Percentiles rank a stretch among this genome's conserved stretches.
Evolutionary conservation across 305 asterid genomes (phyloP).

Genomic region (Fraxinus dipetala): DNA sequence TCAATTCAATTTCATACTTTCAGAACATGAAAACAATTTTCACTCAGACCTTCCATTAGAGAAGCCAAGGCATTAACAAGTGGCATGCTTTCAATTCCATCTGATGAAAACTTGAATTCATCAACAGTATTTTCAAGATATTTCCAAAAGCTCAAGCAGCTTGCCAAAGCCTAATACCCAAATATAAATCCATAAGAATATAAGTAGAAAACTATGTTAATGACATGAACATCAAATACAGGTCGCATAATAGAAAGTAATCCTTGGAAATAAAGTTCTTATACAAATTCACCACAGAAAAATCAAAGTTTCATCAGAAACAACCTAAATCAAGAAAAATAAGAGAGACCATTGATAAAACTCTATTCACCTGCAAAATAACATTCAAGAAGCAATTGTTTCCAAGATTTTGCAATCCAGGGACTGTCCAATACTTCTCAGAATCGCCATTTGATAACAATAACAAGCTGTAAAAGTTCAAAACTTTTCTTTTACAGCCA

Average conservation of each 20-base stretch:
- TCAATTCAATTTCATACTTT: neutral
- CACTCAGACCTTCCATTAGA: slow-evolving; percentile 53
- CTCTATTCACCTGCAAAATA: slow-evolving; percentile 64
- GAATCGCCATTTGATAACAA: slow-evolving; percentile 26
- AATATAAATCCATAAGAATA: slow-evolving; percentile 16
- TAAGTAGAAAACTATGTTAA: neutral
- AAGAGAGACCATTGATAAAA: neutral
- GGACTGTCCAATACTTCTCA: slow-evolving; percentile 43
- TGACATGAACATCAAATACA: neutral
- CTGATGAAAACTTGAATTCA: slow-evolving; percentile 41
- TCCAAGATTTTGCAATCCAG: slow-evolving; percentile 75
- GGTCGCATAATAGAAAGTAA: neutral
- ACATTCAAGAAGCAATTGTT: slow-evolving; percentile 85
- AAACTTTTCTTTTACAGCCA: slow-evolving; percentile 36
- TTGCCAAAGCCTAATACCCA: slow-evolving; percentile 60
- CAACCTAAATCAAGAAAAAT: neutral
- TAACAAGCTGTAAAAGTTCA: slow-evolving; percentile 20
- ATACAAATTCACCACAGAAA: neutral
- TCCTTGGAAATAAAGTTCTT: neutral
- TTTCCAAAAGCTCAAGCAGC: slow-evolving; percentile 56
- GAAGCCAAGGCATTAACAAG: slow-evolving; percentile 52
- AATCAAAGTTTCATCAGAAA: neutral
- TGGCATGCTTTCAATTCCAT: slow-evolving; percentile 44
- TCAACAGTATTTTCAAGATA: slow-evolving; percentile 46
- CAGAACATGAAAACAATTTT: neutral